Percentiles rank a stretch among this genome's conserved stretches.
These are phyloP conservation scores for Nitzschia inconspicua DNA, from an alignment of 108 stramenopile species.

Conservation along the genomic window DNA sequence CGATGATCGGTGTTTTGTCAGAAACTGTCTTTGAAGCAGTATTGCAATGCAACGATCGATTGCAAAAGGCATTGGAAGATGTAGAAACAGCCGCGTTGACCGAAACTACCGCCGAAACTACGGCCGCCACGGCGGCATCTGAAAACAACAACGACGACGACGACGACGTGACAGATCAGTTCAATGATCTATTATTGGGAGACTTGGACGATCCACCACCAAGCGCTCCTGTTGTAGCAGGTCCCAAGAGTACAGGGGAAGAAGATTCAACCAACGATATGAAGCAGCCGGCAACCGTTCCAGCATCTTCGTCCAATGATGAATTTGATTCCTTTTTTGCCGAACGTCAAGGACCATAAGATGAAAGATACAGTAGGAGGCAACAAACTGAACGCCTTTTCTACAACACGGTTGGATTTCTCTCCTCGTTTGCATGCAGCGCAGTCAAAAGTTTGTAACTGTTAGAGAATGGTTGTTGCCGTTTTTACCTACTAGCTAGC, in stretches of 20 bases:
- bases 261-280: slow-evolving; percentile 11
- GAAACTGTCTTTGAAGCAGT: slow-evolving; percentile 70
- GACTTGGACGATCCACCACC: slow-evolving; percentile 4
- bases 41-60: slow-evolving; percentile 68
- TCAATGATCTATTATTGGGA: slow-evolving; percentile 23
- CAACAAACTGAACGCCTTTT: neutral
- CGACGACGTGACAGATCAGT: slow-evolving; percentile 7
- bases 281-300: neutral
- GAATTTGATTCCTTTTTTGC: slow-evolving; percentile 54
- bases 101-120: slow-evolving; percentile 42
- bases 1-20: slow-evolving; percentile 49
- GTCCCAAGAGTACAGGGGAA: slow-evolving; percentile 19
- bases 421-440: no score
- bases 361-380: neutral
- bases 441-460: no score
- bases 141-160: neutral
- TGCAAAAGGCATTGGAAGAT: slow-evolving; percentile 53
- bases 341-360: slow-evolving; percentile 25
- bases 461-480: no score
- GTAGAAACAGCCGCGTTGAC: slow-evolving; percentile 36
- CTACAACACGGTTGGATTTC: neutral
- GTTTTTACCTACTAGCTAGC: no score
- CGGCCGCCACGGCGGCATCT: slow-evolving; percentile 26
- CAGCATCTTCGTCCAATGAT: slow-evolving; percentile 17
- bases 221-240: neutral